A percentile compares a stretch with the other conserved stretches of the same genome.
phyloP scores from a whole-genome alignment of 2,329 filamentous ascomycete genomes.

The Ophiocordyceps robertsii region DNA sequence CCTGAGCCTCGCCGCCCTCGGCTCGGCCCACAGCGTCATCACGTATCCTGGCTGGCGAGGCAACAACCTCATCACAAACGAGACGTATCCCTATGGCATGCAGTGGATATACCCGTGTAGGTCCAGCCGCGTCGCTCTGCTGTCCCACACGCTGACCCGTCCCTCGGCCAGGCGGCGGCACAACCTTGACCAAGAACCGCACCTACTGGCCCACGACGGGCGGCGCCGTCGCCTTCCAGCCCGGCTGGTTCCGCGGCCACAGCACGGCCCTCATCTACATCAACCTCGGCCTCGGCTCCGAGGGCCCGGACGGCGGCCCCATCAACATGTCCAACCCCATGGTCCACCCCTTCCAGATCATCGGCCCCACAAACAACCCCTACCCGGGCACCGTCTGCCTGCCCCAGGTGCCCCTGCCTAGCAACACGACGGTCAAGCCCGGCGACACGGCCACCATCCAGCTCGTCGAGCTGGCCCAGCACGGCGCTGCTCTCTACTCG shows the following conservation, averaged over 20 bases:
- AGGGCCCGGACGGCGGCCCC: slow-evolving; percentile 50
- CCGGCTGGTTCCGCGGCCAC: slow-evolving; percentile 93
- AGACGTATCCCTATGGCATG: slow-evolving; percentile 75
- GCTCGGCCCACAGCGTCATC: slow-evolving; percentile 65
- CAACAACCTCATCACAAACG: slow-evolving; percentile 71
- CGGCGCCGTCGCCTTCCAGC: slow-evolving; percentile 80
- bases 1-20: slow-evolving; percentile 32
- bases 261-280: slow-evolving; percentile 71
- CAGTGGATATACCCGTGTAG: slow-evolving; percentile 92
- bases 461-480: slow-evolving; percentile 67
- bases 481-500: slow-evolving; percentile 77
- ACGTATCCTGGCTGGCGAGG: slow-evolving; percentile 80
- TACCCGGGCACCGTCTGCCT: slow-evolving; percentile 84
- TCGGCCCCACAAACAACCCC: slow-evolving; percentile 68
- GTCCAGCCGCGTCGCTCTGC: slow-evolving; percentile 14
- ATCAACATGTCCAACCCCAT: slow-evolving; percentile 80
- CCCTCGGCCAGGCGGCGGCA: slow-evolving; percentile 62
- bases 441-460: slow-evolving; percentile 92
- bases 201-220: slow-evolving; percentile 85
- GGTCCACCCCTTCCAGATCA: slow-evolving; percentile 67
- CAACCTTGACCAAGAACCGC: slow-evolving; percentile 63
- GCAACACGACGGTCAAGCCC: slow-evolving; percentile 52
- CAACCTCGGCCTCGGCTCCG: slow-evolving; percentile 75
- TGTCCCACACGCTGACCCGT: neutral
- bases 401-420: slow-evolving; percentile 75